Evolutionary conservation across 805 yeast genomes (phyloP).

Genomic region (Jamesozyma jinghongensis): DNA sequence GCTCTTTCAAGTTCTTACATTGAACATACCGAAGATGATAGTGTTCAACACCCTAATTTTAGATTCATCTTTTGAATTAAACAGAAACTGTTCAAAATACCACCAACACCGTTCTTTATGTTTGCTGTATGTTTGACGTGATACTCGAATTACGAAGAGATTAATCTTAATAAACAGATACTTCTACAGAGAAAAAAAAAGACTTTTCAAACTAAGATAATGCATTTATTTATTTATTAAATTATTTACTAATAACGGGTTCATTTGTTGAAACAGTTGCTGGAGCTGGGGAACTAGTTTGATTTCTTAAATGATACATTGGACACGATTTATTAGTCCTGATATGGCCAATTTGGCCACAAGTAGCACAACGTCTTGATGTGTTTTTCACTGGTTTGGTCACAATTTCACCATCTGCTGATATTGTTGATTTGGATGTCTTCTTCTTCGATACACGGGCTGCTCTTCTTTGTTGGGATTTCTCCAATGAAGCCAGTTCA

Average conservation of each 20-base stretch:
- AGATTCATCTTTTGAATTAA: too few relatives aligned
- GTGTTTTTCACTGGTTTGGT: constrained; percentile 24
- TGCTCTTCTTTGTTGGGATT: constrained; percentile 57
- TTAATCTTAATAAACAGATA: too few relatives aligned
- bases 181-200: too few relatives aligned
- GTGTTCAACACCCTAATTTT: too few relatives aligned
- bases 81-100: too few relatives aligned
- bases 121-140: too few relatives aligned
- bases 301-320: constrained; percentile 42
- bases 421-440: constrained; percentile 4
- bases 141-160: too few relatives aligned
- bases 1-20: too few relatives aligned
- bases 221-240: background rate
- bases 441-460: constrained; percentile 46
- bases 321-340: constrained; percentile 88
- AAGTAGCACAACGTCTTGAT: constrained; percentile 81
- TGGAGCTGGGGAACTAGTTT: background rate
- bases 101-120: too few relatives aligned
- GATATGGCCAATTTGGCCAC: constrained; percentile 94
- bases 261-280: background rate
- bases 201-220: too few relatives aligned
- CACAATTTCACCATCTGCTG: constrained; percentile 17
- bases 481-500: constrained; percentile 73
- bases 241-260: too few relatives aligned
- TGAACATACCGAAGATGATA: too few relatives aligned